Evolutionary conservation across 2,329 filamentous ascomycete genomes (phyloP), one percentile per base, ranked within the genome.

Genomic region (Fusarium sp.): DNA sequence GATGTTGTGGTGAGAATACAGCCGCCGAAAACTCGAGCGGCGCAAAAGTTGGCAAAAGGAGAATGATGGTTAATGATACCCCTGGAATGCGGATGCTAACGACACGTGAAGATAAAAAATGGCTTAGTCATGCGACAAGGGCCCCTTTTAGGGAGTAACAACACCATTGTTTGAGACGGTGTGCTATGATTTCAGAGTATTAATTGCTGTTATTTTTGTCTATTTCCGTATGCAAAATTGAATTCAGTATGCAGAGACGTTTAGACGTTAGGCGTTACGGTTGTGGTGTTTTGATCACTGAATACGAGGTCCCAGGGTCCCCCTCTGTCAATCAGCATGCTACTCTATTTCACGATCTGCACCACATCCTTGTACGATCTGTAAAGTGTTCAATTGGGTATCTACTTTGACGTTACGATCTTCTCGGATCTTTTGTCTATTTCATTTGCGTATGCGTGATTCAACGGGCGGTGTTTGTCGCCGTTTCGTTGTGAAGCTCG

Each of bases 101-200:
- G 30, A 67, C 69, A 72, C 57, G 47, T 72, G 55, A 72, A 67
- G 59, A 47, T 32, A 61, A 61, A 51, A 27, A 54, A n/a, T 52
- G 41, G 69, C 69, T 71, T 71, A 71, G 69, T 71, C 69, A 72
- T 69, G 37, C 57, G 3, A n/a, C 24, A 25, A 25, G 25, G 40
- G 32, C 60, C 48, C 63, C 67, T 71, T 71, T 70, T 61, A 49
- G 32, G 57, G 51, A 53, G 48, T 22, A 52, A 41, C 18, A 22
- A 14, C 24, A 22, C 18, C 34, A 24, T n/a, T 45, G 44, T 61
- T 58, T 29, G 37, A 37, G 49, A 14, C 25, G 32, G 4, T 52
- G 14, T 22, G 18, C 7, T 16, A 41, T 41, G 3, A 34, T 29
- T 52, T 52, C 49, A 29, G 30, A 11, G 12, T 11, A 22, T 22